Evolutionary conservation across 257 asterid species (phyloP).

Genomic region (Plantago elongata): DNA sequence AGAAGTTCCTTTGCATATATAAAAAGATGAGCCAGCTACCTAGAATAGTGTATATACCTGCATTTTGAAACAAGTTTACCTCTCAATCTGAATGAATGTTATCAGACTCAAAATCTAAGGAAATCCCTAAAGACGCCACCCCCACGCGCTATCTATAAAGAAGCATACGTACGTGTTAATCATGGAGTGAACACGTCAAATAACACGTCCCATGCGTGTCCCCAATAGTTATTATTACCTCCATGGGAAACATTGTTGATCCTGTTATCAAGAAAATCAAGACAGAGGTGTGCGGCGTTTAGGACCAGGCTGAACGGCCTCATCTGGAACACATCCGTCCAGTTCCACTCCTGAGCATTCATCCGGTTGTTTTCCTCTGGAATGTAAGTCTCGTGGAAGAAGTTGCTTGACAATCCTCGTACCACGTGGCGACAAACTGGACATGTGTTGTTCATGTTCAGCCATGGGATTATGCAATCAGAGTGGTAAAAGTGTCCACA

Average conservation of each 20-base stretch:
- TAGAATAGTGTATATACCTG: background rate
- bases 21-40: too few species aligned
- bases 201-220: background rate
- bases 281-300: slow-evolving; percentile 38
- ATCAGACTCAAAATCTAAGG: slow-evolving; percentile 12
- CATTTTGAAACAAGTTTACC: slow-evolving; percentile 4
- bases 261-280: slow-evolving; percentile 37
- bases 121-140: slow-evolving; percentile 37
- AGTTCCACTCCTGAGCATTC: slow-evolving; percentile 35
- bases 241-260: slow-evolving; percentile 24
- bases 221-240: slow-evolving; percentile 27
- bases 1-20: too few species aligned
- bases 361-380: slow-evolving; percentile 14
- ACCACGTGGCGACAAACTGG: slow-evolving; percentile 77
- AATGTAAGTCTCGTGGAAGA: slow-evolving; percentile 18
- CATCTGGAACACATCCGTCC: slow-evolving; percentile 43
- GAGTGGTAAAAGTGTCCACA: slow-evolving; percentile 81
- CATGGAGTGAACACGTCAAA: background rate
- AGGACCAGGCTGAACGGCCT: slow-evolving; percentile 62
- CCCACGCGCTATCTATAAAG: slow-evolving; percentile 34
- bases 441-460: slow-evolving; percentile 60
- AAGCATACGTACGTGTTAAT: background rate
- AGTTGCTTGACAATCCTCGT: slow-evolving; percentile 24
- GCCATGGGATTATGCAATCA: slow-evolving; percentile 81
- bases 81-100: background rate